These are phyloP conservation scores for Penicillium antarcticum DNA, from an alignment of 495 filamentous ascomycete species.

Conservation along the genomic window DNA sequence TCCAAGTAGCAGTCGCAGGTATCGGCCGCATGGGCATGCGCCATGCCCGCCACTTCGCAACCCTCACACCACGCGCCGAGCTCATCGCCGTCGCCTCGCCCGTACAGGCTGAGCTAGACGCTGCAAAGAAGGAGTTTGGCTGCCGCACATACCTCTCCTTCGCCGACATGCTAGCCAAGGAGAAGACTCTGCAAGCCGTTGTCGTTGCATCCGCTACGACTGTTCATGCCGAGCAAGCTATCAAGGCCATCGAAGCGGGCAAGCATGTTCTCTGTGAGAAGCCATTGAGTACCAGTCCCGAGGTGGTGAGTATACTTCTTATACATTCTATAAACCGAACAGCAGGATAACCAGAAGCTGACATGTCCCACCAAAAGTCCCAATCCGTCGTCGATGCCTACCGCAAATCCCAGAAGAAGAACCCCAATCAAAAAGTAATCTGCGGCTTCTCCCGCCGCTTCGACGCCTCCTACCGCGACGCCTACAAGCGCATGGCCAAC, in stretches of 20 bases:
- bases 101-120: constrained; percentile 37
- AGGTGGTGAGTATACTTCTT: constrained; percentile 11
- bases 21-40: constrained; percentile 52
- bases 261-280: constrained; percentile 55
- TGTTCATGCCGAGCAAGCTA: constrained; percentile 48
- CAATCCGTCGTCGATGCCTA: constrained; percentile 45
- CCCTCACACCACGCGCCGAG: constrained; percentile 41
- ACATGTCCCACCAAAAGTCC: constrained; percentile 24
- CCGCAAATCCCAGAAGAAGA: constrained; percentile 19
- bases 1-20: constrained; percentile 44
- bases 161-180: constrained; percentile 40
- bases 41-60: constrained; percentile 44
- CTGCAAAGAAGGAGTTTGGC: constrained; percentile 35
- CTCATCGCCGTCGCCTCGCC: constrained; percentile 46
- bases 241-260: constrained; percentile 45
- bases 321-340: no score
- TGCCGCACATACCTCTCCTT: constrained; percentile 36
- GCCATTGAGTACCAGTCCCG: constrained; percentile 41
- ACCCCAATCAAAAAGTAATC: constrained; percentile 50
- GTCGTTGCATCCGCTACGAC: constrained; percentile 43
- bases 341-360: no score
- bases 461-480: constrained; percentile 42
- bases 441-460: constrained; percentile 54
- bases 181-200: constrained; percentile 45
- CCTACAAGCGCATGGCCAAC: constrained; percentile 31